Percentiles rank a stretch among this genome's conserved stretches.
phyloP scores from a whole-genome alignment of 1,284 basidiomycete species.

The Kalmanozyma brasiliensis region DNA sequence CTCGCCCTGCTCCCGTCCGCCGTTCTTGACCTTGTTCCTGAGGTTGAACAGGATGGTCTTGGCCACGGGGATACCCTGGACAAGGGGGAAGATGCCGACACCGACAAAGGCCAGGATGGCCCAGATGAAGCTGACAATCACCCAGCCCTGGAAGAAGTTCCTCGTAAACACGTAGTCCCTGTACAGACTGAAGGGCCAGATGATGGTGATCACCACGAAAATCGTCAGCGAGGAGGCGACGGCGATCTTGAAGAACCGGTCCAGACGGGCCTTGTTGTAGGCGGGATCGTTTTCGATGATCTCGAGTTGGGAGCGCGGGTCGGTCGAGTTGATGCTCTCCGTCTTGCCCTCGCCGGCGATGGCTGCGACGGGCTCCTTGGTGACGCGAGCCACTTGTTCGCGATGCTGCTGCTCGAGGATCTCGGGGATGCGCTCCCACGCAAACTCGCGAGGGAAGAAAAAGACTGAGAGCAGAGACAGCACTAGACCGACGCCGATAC shows the following conservation, averaged over 20 bases:
- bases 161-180: slow-evolving; percentile 63
- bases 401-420: slow-evolving; percentile 36
- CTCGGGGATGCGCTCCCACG: slow-evolving; percentile 51
- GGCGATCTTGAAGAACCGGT: slow-evolving; percentile 41
- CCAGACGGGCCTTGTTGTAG: slow-evolving; percentile 35
- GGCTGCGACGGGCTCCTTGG: slow-evolving; percentile 14
- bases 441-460: slow-evolving; percentile 50
- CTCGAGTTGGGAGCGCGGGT: slow-evolving; percentile 38
- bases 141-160: slow-evolving; percentile 65
- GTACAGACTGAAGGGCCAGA: slow-evolving; percentile 66
- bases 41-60: slow-evolving; percentile 26
- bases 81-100: slow-evolving; percentile 57
- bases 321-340: slow-evolving; percentile 16
- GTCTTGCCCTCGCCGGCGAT: slow-evolving; percentile 11
- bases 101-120: slow-evolving; percentile 53
- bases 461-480: slow-evolving; percentile 32
- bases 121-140: slow-evolving; percentile 62
- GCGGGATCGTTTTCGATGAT: slow-evolving; percentile 40
- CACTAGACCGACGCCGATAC: slow-evolving; percentile 52
- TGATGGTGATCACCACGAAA: slow-evolving; percentile 63
- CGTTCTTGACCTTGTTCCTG: slow-evolving; percentile 7
- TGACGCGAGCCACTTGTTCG: slow-evolving; percentile 16
- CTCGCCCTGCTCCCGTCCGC: slow-evolving; percentile 5
- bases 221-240: slow-evolving; percentile 28
- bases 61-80: slow-evolving; percentile 56